Evolutionary conservation across 208 protist species (phyloP).

Genomic region (Porcisia deanei): DNA sequence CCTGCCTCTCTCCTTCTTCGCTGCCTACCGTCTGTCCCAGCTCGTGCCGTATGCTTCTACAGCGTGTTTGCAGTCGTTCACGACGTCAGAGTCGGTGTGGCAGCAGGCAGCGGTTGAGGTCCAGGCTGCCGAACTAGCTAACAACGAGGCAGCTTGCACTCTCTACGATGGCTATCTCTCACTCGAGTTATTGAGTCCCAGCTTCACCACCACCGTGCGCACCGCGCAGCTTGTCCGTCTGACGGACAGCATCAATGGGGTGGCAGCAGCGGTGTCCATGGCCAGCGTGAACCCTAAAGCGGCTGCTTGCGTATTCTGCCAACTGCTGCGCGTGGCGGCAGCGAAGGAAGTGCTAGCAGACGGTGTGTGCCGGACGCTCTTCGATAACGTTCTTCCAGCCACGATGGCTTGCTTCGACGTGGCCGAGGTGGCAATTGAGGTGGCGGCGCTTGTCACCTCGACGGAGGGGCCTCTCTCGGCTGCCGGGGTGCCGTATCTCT

Average conservation of each 20-base stretch:
- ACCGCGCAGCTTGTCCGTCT: slow-evolving; percentile 81
- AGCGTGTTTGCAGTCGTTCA: slow-evolving; percentile 43
- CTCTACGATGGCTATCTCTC: slow-evolving; percentile 70
- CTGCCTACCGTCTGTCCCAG: slow-evolving; percentile 60
- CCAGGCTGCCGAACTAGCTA: slow-evolving; percentile 1
- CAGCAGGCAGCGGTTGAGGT: slow-evolving; percentile 36
- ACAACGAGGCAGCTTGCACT: slow-evolving; percentile 21
- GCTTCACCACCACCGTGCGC: slow-evolving; percentile 58
- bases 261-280: slow-evolving; percentile 28
- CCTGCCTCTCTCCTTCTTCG: slow-evolving; percentile 37
- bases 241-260: slow-evolving; percentile 40
- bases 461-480: neutral
- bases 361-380: slow-evolving; percentile 31
- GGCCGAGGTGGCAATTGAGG: slow-evolving; percentile 24
- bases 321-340: slow-evolving; percentile 50
- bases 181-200: slow-evolving; percentile 45
- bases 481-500: slow-evolving; percentile 32
- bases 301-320: slow-evolving; percentile 34
- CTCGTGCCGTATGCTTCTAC: slow-evolving; percentile 66
- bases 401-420: slow-evolving; percentile 28
- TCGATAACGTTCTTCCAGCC: slow-evolving; percentile 46
- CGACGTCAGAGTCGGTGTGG: slow-evolving; percentile 42
- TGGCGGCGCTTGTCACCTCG: slow-evolving; percentile 22
- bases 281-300: slow-evolving; percentile 22
- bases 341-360: slow-evolving; percentile 34